Evolutionary conservation across 768 basidiomycete genomes (phyloP).

Genomic region (Suillus discolor): DNA sequence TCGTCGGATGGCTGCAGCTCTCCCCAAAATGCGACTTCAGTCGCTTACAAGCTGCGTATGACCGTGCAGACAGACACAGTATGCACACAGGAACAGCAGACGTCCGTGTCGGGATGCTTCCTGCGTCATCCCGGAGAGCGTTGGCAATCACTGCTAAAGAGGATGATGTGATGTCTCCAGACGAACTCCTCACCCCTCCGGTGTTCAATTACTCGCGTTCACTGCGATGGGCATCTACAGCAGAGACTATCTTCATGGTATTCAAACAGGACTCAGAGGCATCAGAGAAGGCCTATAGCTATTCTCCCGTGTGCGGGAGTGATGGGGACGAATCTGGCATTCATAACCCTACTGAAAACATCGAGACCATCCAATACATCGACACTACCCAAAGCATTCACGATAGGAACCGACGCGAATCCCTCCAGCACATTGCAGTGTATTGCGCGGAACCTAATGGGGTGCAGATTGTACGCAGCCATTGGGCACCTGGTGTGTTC

Average conservation of each 20-base stretch:
- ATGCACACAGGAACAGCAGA: neutral
- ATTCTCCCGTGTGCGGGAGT: neutral
- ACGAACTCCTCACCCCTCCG: neutral
- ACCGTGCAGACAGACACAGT: neutral
- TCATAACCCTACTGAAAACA: neutral
- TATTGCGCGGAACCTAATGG: neutral
- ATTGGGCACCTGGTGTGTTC: neutral
- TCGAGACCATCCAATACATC: neutral
- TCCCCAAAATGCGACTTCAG: neutral
- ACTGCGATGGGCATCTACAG: neutral
- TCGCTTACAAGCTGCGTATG: neutral
- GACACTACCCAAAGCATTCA: neutral
- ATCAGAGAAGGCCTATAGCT: neutral
- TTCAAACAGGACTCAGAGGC: neutral
- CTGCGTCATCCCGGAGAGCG: neutral
- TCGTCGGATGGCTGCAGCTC: neutral
- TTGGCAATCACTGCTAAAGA: neutral
- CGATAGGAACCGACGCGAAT: neutral
- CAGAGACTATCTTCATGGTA: neutral
- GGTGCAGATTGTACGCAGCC: neutral
- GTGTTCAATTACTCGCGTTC: neutral
- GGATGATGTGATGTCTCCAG: neutral
- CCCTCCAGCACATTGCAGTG: neutral
- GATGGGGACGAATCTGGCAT: neutral
- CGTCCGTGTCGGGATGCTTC: rapidly evolving